Evolutionary conservation across 176 grass and related monocot species (phyloP), one percentile per base, ranked within the genome.

Genomic region (Coix lacrymajobi): DNA sequence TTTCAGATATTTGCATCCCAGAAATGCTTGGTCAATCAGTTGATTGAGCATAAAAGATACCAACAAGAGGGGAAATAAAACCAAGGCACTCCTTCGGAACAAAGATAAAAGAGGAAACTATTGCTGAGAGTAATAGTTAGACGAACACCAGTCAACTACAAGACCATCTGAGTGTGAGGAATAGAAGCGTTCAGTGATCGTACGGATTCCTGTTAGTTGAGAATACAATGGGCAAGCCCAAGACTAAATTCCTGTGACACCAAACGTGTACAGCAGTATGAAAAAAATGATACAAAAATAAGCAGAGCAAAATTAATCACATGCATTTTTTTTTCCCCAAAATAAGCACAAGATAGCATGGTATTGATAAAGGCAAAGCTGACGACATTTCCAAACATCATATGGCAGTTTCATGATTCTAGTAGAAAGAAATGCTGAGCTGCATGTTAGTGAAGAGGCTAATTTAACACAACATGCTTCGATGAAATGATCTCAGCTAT

Each of bases 41-140:
- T 34, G 37, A 25, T 19, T 34, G 56, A 25, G n/a, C 56, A 60
- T 26, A 57, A 11, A 26, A 60, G 56, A 26, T 26, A 60, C n/a
- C 22, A 26, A n/a, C 17, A 76, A 37, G 6, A 5, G 30, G 8
- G 8, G 1, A 43, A 29, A 29, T 0, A 61, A 32, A 48, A 31
- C 43, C 24, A 19, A 31, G 43, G 4, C 25, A 72, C 69, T 30
- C 14, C 37, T 44, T 26, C 37, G 5, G 34, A 70, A 49, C 64
- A 83, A n/a, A n/a, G n/a, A 77, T 84, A 44, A n/a, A 25, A n/a
- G 2, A 72, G 19, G 66, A 86, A 73, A 63, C 65, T 33, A 80
- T 85, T 85, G 36, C 34, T n/a, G n/a, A 1, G 24, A 45, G 2
- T 29, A 15, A 28, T 9, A 44, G 4, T 11, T 36, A 3, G 33